Percentiles rank a stretch among this genome's conserved stretches.
Conservation (phyloP, 495 filamentous ascomycete species). For the Aspergillus affinis region DNA sequence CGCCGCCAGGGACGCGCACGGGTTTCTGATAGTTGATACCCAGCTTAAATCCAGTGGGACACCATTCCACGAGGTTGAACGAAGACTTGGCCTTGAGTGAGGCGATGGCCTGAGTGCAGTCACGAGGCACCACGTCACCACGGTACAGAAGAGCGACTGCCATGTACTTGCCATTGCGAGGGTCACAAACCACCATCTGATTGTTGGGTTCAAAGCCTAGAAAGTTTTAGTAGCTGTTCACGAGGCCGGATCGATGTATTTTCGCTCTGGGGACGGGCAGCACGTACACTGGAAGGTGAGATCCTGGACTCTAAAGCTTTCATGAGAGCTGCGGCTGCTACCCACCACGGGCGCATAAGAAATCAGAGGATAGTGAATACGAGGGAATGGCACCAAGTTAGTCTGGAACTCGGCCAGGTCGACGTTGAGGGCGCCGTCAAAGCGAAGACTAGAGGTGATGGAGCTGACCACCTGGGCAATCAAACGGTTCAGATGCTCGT, state of each 20-base stretch:
- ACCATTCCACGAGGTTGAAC: slow-evolving; percentile 94
- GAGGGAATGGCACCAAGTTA: slow-evolving; percentile 87
- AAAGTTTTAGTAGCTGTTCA: slow-evolving; percentile 13
- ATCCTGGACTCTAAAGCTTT: slow-evolving; percentile 88
- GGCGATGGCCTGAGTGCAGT: slow-evolving; percentile 77
- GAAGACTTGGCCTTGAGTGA: slow-evolving; percentile 81
- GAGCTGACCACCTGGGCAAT: slow-evolving; percentile 92
- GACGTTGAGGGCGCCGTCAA: slow-evolving; percentile 89
- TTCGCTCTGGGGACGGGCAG: neutral
- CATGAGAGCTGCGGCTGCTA: slow-evolving; percentile 77
- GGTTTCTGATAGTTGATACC: slow-evolving; percentile 94
- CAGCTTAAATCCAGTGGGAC: slow-evolving; percentile 93
- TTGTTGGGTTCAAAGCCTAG: slow-evolving; percentile 88
- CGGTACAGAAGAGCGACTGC: slow-evolving; percentile 87
- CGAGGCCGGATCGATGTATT: slow-evolving; percentile 28
- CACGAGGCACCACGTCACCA: slow-evolving; percentile 83
- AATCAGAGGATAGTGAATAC: slow-evolving; percentile 91
- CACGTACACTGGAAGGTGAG: slow-evolving; percentile 79
- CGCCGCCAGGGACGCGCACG: slow-evolving; percentile 69
- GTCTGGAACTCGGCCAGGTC: slow-evolving; percentile 95
- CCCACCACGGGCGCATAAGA: slow-evolving; percentile 86
- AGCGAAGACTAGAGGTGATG: slow-evolving; percentile 86
- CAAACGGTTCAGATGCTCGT: slow-evolving; percentile 85
- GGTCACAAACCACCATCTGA: slow-evolving; percentile 95
- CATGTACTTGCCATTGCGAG: slow-evolving; percentile 93